These are phyloP conservation scores for Friedmanniomyces endolithicus DNA, from an alignment of 495 filamentous ascomycete genomes.

Conservation along the genomic window DNA sequence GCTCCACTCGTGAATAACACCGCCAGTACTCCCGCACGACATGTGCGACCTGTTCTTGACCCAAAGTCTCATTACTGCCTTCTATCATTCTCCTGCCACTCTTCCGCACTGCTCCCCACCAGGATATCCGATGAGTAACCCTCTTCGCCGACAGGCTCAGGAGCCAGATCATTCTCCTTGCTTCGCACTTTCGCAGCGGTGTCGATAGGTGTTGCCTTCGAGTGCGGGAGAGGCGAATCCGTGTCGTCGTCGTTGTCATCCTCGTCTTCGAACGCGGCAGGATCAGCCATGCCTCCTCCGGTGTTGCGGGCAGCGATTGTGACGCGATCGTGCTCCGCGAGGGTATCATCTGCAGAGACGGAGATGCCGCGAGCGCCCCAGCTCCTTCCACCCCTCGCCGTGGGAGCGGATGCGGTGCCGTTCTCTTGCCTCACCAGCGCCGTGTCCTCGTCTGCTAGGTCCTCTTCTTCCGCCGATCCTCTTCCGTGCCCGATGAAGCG, in stretches of 20 bases:
- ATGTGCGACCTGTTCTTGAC: not conserved
- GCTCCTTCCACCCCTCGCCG: constrained; percentile 3
- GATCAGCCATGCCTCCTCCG: constrained; percentile 12
- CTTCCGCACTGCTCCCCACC: constrained; percentile 14
- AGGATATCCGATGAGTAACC: not conserved
- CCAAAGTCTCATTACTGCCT: not conserved
- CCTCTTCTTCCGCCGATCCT: constrained; percentile 15
- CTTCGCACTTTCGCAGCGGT: not conserved
- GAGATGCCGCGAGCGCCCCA: constrained; percentile 25
- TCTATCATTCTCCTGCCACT: constrained; percentile 13
- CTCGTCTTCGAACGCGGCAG: constrained; percentile 20
- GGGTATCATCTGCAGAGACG: constrained; percentile 22
- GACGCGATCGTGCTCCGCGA: constrained; percentile 9
- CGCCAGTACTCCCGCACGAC: not conserved
- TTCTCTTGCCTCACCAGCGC: constrained; percentile 13
- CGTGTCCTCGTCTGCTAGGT: constrained; percentile 14
- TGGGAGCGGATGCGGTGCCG: constrained; percentile 5
- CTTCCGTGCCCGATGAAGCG: constrained; percentile 26
- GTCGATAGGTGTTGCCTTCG: not conserved
- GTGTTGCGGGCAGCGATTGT: not conserved
- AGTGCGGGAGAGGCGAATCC: constrained; percentile 8
- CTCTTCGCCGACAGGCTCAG: not conserved
- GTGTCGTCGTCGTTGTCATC: constrained; percentile 16
- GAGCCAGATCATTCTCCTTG: constrained; percentile 36
- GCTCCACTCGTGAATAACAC: not conserved